A percentile compares a stretch with the other conserved stretches of the same genome.
Conservation (phyloP, 1,284 basidiomycete species). For the Malassezia dermatis region DNA sequence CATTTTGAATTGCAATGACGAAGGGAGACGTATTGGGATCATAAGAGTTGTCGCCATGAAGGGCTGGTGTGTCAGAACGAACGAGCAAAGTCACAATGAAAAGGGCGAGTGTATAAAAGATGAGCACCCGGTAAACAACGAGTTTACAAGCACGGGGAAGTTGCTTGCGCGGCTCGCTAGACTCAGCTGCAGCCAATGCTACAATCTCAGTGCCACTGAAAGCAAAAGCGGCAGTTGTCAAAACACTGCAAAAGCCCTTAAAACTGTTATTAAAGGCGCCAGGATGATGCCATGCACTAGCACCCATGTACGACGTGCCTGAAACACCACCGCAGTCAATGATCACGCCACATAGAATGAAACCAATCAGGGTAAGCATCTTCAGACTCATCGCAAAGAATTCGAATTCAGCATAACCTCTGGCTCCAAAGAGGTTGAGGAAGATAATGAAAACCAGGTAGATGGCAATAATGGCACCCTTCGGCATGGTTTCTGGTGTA, state of each 20-base stretch:
- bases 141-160: constrained; percentile 32
- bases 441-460: constrained; percentile 28
- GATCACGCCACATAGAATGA: constrained; percentile 55
- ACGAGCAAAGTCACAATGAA: constrained; percentile 39
- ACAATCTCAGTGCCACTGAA: constrained; percentile 74
- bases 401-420: constrained; percentile 52
- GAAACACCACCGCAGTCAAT: constrained; percentile 39
- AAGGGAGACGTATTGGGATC: constrained; percentile 52
- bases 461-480: constrained; percentile 32
- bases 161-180: constrained; percentile 48
- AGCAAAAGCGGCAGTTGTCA: constrained; percentile 62
- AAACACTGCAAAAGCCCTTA: constrained; percentile 46
- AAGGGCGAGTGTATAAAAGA: constrained; percentile 51
- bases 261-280: constrained; percentile 50
- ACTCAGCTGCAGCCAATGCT: constrained; percentile 66
- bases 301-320: constrained; percentile 29
- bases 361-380: constrained; percentile 54
- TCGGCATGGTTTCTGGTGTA: constrained; percentile 26
- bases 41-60: constrained; percentile 16
- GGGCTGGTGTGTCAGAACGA: constrained; percentile 23
- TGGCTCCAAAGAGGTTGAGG: constrained; percentile 35
- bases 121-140: constrained; percentile 49
- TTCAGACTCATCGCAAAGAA: constrained; percentile 55
- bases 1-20: constrained; percentile 51
- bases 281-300: constrained; percentile 32